Evolutionary conservation across 495 filamentous ascomycete species (phyloP), one percentile per base, ranked within the genome.

Genomic region (Bacidia rubella): DNA sequence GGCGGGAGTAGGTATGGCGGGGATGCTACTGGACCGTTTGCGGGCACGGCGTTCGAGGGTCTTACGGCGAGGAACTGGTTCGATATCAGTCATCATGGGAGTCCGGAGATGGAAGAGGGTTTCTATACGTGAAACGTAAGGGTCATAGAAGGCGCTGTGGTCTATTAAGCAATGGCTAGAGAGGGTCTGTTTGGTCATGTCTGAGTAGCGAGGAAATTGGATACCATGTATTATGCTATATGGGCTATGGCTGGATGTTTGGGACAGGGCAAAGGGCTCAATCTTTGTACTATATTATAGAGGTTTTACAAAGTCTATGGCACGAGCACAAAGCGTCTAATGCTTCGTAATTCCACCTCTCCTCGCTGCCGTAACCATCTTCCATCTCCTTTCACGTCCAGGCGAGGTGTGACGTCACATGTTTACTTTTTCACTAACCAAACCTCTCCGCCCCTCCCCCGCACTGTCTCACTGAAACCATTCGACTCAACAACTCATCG

Each of bases 41-140:
- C 56, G 24, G 47, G 47, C 3, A 50, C 47, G 47, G 25, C 47
- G 10, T 50, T 50, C n/a, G 47, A 50, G 27, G 56, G 48, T 22
- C 43, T 58, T 4, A 53, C 46, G 11, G 56, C 56, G 20, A 45
- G 56, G 47, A 58, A 58, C 26, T 58, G 56, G 56, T 58, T 58
- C 41, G 56, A 58, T 43, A 43, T 32, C 12, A 41, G 52, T 17
- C 56, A 58, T 44, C 56, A 58, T 51, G 56, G 56, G 23, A 51
- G 47, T 21, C 56, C 56, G n/a, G 56, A 58, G 42, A 35, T 46
- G 15, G 56, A 50, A 4, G 29, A 20, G 27, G 41, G 41, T 7
- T 22, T 44, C 9, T 44, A 44, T 44, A 17, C 41, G 41, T 44
- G 29, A 35, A 35, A 7, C n/a, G n/a, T n/a, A n/a, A n/a, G n/a